Conservation (phyloP, 805 yeast species). For the Jamesozyma rosinii region DNA sequence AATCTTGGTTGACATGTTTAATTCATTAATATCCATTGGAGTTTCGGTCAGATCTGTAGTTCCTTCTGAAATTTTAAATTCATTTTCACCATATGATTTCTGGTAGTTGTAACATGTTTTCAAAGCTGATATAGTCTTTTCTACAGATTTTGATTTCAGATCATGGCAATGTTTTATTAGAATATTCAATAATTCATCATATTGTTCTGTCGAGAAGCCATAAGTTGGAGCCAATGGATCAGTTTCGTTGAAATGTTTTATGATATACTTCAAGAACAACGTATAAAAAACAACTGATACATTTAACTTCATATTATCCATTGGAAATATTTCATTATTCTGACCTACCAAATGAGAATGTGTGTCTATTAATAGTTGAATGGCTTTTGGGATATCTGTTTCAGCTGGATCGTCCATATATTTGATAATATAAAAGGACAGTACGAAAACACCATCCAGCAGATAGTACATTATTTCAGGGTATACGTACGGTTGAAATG, state of each 20-base stretch:
- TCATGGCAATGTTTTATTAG: slow-evolving; percentile 8
- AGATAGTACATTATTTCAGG: slow-evolving; percentile 19
- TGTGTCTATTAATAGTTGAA: slow-evolving; percentile 9
- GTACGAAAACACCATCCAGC: slow-evolving; percentile 17
- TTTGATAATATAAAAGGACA: slow-evolving; percentile 15
- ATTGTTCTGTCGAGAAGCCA: slow-evolving; percentile 5
- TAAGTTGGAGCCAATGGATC: background rate
- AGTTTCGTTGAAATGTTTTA: slow-evolving; percentile 8
- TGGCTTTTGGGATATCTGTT: slow-evolving; percentile 7
- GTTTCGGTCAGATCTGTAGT: background rate
- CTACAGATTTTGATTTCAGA: slow-evolving; percentile 14
- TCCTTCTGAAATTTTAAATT: background rate
- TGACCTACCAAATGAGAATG: slow-evolving; percentile 16
- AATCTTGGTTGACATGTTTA: slow-evolving; percentile 7
- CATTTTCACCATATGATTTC: background rate
- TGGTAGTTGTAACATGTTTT: slow-evolving; percentile 1
- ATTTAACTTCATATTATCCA: slow-evolving; percentile 23
- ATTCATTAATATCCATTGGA: slow-evolving; percentile 1
- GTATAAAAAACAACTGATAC: slow-evolving; percentile 19
- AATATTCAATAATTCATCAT: slow-evolving; percentile 8
- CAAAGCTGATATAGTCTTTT: slow-evolving; percentile 1
- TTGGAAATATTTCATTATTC: slow-evolving; percentile 9
- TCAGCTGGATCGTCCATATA: slow-evolving; percentile 11
- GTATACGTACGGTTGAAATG: slow-evolving; percentile 17
- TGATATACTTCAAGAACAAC: slow-evolving; percentile 13